A percentile compares a stretch with the other conserved stretches of the same genome.
These are phyloP conservation scores for Lipomyces sp. DNA, from an alignment of 805 yeast species.

Conservation along the genomic window DNA sequence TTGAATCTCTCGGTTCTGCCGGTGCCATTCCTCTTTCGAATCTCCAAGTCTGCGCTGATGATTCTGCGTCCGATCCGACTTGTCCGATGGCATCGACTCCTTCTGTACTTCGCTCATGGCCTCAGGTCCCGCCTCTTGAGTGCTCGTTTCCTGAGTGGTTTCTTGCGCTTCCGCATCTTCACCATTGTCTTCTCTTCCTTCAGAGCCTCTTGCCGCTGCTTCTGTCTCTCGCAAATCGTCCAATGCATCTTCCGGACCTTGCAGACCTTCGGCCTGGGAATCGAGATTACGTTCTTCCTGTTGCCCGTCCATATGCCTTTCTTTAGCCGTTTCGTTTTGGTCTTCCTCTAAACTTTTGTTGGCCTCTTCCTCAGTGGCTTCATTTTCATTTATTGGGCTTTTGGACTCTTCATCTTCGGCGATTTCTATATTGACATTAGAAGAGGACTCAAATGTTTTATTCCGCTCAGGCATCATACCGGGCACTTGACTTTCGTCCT, in stretches of 20 bases:
- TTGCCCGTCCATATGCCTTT: slow-evolving; percentile 40
- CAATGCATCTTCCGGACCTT: slow-evolving; percentile 76
- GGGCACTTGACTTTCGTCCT: slow-evolving; percentile 36
- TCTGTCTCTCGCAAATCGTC: slow-evolving; percentile 55
- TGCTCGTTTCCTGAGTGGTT: slow-evolving; percentile 17
- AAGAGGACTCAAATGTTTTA: neutral
- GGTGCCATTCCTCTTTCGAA: slow-evolving; percentile 86
- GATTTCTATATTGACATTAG: neutral
- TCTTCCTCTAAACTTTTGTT: slow-evolving; percentile 41
- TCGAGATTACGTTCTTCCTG: slow-evolving; percentile 49
- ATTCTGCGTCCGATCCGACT: slow-evolving; percentile 1
- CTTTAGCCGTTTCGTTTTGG: slow-evolving; percentile 42
- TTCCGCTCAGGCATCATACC: neutral
- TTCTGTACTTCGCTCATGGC: slow-evolving; percentile 17
- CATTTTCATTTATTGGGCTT: slow-evolving; percentile 38
- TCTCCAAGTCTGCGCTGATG: slow-evolving; percentile 84
- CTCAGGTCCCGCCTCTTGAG: slow-evolving; percentile 16
- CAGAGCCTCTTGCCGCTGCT: slow-evolving; percentile 64
- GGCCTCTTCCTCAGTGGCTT: slow-evolving; percentile 37
- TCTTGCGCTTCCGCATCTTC: slow-evolving; percentile 25
- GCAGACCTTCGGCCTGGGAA: slow-evolving; percentile 69
- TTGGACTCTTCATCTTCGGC: slow-evolving; percentile 37
- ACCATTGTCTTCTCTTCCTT: slow-evolving; percentile 31
- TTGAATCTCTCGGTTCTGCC: slow-evolving; percentile 84
- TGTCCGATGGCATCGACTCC: neutral